Base-by-base conservation (phyloP, 352 stramenopile genomes). In the Halophytophthora batemanensis region DNA sequence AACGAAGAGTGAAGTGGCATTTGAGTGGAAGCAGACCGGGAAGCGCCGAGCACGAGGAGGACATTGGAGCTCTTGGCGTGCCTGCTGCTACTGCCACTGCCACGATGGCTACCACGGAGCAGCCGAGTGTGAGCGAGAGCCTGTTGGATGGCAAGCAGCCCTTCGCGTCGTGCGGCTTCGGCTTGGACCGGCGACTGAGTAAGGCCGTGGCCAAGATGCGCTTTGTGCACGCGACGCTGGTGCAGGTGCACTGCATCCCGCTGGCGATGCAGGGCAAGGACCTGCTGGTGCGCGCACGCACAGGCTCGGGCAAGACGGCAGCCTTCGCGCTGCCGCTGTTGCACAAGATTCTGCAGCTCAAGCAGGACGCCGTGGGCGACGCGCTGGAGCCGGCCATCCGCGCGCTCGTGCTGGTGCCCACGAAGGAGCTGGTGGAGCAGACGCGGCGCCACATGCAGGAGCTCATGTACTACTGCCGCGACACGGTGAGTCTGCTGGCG, bases 391-490 rank as follows among this genome's bases (percentile, higher is more conserved):
- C 74, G 8, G 68, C 63, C 0, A 71, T 92, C 28, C 83, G 84
- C 39, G 90, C 83, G 21, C 77, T 99, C 6, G 88, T 99, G 51
- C 78, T 99, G 31, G 95, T 98, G 49, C 97, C 97, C 5, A 99
- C 97, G 7, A 89, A 97, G 56, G 97, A 99, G 76, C 79, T 99
- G 23, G 97, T 97, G 56, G 92, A 97, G 42, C 97, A 99, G 79
- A 97, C 96, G 6, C 74, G 82, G 14, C 80, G 71, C 56, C 79
- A 81, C 45, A 82, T 99, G 54, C 72, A 73, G 60, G 86, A 96
- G 42, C 83, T 99, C 44, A 97, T 96, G 59, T 98, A 98, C 71
- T 99, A 99, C 67, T 99, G 93, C 71, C 77, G 93, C 42, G 96
- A 99, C 61, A 70, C 88, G 18, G 77, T 99, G 38, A 93, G 78